A percentile compares a stretch with the other conserved stretches of the same genome.
Evolutionary conservation across 1,139 yeast genomes (phyloP).

Genomic region (Wickerhamomyces sp.): DNA sequence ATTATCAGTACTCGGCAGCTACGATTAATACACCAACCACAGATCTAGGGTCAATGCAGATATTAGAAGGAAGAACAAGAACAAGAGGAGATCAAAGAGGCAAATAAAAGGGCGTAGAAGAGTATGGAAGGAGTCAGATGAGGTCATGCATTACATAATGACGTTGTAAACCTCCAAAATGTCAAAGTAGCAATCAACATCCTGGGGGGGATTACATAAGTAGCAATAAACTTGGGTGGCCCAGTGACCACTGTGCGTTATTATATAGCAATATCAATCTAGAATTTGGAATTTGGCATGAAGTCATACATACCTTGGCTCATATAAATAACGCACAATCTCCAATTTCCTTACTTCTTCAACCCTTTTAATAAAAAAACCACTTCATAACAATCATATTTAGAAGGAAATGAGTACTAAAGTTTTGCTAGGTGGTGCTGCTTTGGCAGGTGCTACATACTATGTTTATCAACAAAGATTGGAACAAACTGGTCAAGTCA

Average conservation of each 20-base stretch:
- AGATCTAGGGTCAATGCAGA: too few relatives aligned
- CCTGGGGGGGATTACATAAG: background rate
- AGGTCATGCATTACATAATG: too few relatives aligned
- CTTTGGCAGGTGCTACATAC: conserved; percentile 36
- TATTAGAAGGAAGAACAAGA: too few relatives aligned
- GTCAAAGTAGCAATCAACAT: background rate
- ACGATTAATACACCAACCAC: too few relatives aligned
- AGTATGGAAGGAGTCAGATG: too few relatives aligned
- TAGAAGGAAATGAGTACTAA: conserved; percentile 10
- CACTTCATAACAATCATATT: background rate
- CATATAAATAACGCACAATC: background rate
- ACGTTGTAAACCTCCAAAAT: background rate
- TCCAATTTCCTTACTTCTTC: background rate
- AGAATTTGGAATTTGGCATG: background rate
- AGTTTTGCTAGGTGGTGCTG: conserved; percentile 27
- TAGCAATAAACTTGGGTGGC: background rate
- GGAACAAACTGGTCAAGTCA: conserved; percentile 24
- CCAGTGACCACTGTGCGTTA: too few relatives aligned
- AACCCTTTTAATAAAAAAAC: background rate
- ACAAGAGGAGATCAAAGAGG: too few relatives aligned
- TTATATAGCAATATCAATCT: too few relatives aligned
- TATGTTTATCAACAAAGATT: conserved; percentile 31
- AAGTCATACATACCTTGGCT: background rate
- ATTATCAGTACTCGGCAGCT: too few relatives aligned
- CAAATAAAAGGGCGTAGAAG: too few relatives aligned